Evolutionary conservation across 2,329 filamentous ascomycete species (phyloP).

Genomic region (Diaporthe sp.): DNA sequence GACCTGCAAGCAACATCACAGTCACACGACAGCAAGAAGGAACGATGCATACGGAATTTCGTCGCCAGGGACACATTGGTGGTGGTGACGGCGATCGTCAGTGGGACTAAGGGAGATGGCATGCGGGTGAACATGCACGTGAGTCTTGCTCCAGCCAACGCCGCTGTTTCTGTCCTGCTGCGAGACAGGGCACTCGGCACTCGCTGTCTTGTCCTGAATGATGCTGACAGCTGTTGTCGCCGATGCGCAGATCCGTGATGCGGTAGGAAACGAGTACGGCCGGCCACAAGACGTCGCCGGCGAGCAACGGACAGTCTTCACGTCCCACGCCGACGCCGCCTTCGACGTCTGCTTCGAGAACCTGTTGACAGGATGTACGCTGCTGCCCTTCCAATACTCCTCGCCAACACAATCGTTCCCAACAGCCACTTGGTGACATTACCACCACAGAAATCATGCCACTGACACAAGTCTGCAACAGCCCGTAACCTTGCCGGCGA

Average conservation of each 20-base stretch:
- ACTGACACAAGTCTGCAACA: conserved; percentile 28
- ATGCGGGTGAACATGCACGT: conserved; percentile 96
- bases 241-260: conserved; percentile 83
- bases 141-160: conserved; percentile 48
- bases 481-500: conserved; percentile 54
- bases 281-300: conserved; percentile 90
- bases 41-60: conserved; percentile 97
- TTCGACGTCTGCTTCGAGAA: conserved; percentile 99
- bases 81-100: conserved; percentile 90
- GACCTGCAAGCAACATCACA: conserved; percentile 80
- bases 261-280: conserved; percentile 95
- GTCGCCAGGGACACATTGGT: conserved; percentile 92
- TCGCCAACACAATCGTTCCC: background rate
- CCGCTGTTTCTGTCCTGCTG: background rate
- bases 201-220: background rate
- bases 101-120: conserved; percentile 90
- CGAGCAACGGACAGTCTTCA: conserved; percentile 94
- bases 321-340: conserved; percentile 88
- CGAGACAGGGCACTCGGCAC: background rate
- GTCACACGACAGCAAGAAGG: conserved; percentile 72
- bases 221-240: conserved; percentile 12
- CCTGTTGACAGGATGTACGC: conserved; percentile 77
- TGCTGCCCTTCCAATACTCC: background rate
- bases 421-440: background rate
- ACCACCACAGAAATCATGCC: conserved; percentile 9